These are phyloP conservation scores for Diplodia intermedia DNA, from an alignment of 2,329 filamentous ascomycete species.

Conservation along the genomic window DNA sequence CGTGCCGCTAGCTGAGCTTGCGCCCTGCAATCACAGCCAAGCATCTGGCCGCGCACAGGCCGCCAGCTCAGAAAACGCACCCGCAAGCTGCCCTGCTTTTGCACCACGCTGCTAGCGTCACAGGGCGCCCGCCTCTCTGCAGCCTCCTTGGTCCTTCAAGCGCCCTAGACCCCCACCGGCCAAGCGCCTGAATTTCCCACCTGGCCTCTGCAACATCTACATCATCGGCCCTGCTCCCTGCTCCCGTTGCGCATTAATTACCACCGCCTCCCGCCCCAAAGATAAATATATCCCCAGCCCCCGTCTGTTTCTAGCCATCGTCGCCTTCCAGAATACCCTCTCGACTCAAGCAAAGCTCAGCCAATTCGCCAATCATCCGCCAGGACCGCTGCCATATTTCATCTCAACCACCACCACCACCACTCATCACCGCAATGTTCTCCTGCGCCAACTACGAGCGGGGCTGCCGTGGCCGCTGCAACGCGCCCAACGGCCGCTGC, in stretches of 20 bases:
- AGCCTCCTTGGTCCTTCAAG: slow-evolving; percentile 19
- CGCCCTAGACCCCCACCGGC: slow-evolving; percentile 26
- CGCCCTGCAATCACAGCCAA: slow-evolving; percentile 26
- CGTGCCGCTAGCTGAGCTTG: slow-evolving; percentile 22
- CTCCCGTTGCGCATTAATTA: slow-evolving; percentile 27
- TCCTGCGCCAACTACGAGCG: slow-evolving; percentile 55
- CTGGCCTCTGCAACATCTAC: slow-evolving; percentile 25
- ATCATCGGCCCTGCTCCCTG: slow-evolving; percentile 30
- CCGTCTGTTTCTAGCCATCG: slow-evolving; percentile 9
- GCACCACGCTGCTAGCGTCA: slow-evolving; percentile 22
- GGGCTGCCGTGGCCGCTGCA: slow-evolving; percentile 53
- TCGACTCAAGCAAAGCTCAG: slow-evolving; percentile 11
- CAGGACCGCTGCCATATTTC: background rate
- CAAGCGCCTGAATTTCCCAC: slow-evolving; percentile 30
- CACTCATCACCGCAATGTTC: slow-evolving; percentile 45
- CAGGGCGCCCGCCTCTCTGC: slow-evolving; percentile 13
- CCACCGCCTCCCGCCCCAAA: slow-evolving; percentile 15
- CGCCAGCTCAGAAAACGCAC: background rate
- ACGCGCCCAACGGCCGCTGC: slow-evolving; percentile 47
- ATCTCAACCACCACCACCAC: background rate
- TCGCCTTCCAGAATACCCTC: slow-evolving; percentile 18
- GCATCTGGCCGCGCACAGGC: slow-evolving; percentile 18
- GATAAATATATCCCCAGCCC: slow-evolving; percentile 27
- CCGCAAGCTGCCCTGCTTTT: slow-evolving; percentile 23
- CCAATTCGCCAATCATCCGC: slow-evolving; percentile 23